Evolutionary conservation across 495 filamentous ascomycete species (phyloP), one percentile per base, ranked within the genome.

Genomic region (Penicillium crystallinum): DNA sequence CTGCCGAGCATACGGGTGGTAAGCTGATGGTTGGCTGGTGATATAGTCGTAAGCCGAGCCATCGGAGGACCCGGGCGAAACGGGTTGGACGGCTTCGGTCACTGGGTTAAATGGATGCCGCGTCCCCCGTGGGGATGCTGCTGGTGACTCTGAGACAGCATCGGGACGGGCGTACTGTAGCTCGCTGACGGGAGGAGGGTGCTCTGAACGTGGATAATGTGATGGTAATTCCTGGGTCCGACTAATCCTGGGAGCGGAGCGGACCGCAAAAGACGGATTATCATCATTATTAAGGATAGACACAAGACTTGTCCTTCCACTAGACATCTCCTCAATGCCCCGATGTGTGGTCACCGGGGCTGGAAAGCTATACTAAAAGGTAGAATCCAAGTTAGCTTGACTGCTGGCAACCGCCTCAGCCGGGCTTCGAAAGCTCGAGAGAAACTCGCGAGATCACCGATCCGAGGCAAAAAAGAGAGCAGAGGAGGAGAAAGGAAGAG

Each of bases 281-380:
- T 77, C 73, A 56, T 77, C 73, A 60, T 77, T 74, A 63, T 77
- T 77, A 52, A 77, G 45, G 47, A 77, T 77, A 21, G 74, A 77
- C 51, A 75, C 71, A 53, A 77, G 69, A 54, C 63, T 69, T 22
- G 66, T 55, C 56, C 57, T 65, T 56, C 65, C 63, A 53, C 63
- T 59, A 27, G 67, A 63, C 68, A 73, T 73, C 58, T 66, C 54
- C 48, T 59, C 53, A 25, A 36, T 11, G 49, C 50, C 57, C 53
- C 53, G 49, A 53, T 50, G 30, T 41, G 43, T 22, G 53, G 46
- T 55, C 47, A 66, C 49, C 47, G 55, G 46, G 44, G 50, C 54
- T 46, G 58, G 54, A 49, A 61, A 59, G 33, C 27, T 61, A 59
- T 61, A 58, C 58, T 61, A 59, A 41, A 50, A 42, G 48, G 31